Conservation (phyloP, 495 filamentous ascomycete species). For the Trichocladium uniseriatum region DNA sequence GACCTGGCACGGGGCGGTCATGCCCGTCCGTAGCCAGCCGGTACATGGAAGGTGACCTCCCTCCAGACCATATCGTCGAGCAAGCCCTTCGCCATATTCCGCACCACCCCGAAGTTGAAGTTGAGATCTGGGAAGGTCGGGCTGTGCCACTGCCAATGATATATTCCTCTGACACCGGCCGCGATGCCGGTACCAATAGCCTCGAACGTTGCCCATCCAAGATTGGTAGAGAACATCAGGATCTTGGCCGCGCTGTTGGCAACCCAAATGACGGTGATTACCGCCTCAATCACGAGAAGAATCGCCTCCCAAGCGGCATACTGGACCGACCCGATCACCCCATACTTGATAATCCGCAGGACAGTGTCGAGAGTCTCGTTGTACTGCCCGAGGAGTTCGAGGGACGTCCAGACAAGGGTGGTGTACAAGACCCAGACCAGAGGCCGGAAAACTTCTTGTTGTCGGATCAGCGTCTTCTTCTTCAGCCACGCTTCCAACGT, state of each 20-base stretch:
- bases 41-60: too few species aligned
- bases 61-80: too few species aligned
- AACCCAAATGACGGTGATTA: neutral
- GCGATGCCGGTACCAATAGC: too few species aligned
- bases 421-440: neutral
- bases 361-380: neutral
- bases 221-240: neutral
- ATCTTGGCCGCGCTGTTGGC: neutral
- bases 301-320: neutral
- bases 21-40: too few species aligned
- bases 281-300: neutral
- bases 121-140: too few species aligned
- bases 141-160: too few species aligned
- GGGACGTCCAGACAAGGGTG: neutral
- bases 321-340: neutral
- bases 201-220: too few species aligned
- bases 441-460: neutral
- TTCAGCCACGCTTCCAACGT: constrained; percentile 4
- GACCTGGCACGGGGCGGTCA: too few species aligned
- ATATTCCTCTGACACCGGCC: too few species aligned
- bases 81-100: too few species aligned
- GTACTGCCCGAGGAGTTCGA: neutral
- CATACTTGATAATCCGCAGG: neutral
- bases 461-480: neutral
- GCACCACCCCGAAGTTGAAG: too few species aligned